These are phyloP conservation scores for Xylaria sp. DNA, from an alignment of 2,329 filamentous ascomycete genomes.

Conservation along the genomic window DNA sequence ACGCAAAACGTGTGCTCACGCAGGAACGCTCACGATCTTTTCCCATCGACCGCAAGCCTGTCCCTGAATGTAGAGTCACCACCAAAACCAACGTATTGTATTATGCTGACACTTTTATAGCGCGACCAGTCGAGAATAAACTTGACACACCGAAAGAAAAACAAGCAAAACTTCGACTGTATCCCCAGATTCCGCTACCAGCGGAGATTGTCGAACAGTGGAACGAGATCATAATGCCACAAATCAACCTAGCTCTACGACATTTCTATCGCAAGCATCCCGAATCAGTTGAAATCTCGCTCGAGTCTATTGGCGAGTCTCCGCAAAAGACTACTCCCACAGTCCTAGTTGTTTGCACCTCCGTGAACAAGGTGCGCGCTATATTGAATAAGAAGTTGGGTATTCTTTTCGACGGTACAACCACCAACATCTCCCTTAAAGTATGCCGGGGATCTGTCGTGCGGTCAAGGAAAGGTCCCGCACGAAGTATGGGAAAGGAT, in stretches of 20 bases:
- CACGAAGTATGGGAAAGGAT: slow-evolving; percentile 54
- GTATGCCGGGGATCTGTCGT: slow-evolving; percentile 76
- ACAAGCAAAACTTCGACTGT: slow-evolving; percentile 63
- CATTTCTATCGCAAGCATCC: slow-evolving; percentile 77
- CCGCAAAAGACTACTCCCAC: slow-evolving; percentile 74
- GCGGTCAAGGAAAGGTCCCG: slow-evolving; percentile 62
- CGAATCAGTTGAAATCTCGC: slow-evolving; percentile 81
- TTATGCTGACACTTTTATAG: slow-evolving; percentile 33
- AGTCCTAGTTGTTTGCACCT: slow-evolving; percentile 80
- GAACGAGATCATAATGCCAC: slow-evolving; percentile 76
- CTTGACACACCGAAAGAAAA: slow-evolving; percentile 39
- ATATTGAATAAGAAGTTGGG: slow-evolving; percentile 76
- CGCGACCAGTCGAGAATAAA: slow-evolving; percentile 33
- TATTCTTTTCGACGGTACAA: slow-evolving; percentile 68
- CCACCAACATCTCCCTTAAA: slow-evolving; percentile 71
- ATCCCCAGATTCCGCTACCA: slow-evolving; percentile 67
- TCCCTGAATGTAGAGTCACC: slow-evolving; percentile 32
- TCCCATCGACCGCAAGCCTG: slow-evolving; percentile 25
- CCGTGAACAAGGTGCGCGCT: slow-evolving; percentile 75
- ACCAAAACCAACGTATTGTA: slow-evolving; percentile 14
- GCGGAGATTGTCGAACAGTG: slow-evolving; percentile 74
- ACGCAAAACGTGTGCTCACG: slow-evolving; percentile 26
- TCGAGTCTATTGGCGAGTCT: slow-evolving; percentile 78
- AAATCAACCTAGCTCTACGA: slow-evolving; percentile 76
- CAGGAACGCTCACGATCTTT: slow-evolving; percentile 29